phyloP scores from a whole-genome alignment of 2,329 filamentous ascomycete species.

The Whalleya microplaca region DNA sequence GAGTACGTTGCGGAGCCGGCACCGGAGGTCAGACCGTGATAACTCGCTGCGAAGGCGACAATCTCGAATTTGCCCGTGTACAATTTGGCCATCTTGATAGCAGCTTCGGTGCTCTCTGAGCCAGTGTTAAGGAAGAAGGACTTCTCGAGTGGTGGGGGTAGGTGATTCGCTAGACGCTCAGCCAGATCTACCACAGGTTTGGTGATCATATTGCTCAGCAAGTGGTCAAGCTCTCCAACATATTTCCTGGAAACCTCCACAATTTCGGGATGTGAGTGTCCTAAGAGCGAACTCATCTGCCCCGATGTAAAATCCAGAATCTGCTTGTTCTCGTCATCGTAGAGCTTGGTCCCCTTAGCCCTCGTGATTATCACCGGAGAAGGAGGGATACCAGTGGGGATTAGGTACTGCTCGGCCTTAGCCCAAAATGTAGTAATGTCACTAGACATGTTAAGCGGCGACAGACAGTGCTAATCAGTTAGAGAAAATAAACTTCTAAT shows the following conservation, averaged over 20 bases:
- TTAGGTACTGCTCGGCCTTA: too few species aligned
- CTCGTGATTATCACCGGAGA: too few species aligned
- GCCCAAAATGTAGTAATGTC: too few species aligned
- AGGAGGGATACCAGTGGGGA: too few species aligned
- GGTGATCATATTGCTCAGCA: constrained; percentile 62
- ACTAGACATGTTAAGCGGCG: too few species aligned
- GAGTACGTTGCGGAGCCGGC: constrained; percentile 60
- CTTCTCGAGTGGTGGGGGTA: constrained; percentile 53
- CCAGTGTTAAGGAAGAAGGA: constrained; percentile 63
- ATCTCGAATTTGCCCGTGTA: constrained; percentile 69
- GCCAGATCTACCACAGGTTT: constrained; percentile 60
- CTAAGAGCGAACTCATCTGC: constrained; percentile 63
- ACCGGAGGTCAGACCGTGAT: constrained; percentile 63
- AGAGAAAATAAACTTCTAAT: too few species aligned
- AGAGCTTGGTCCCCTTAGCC: too few species aligned
- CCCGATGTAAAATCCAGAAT: constrained; percentile 64
- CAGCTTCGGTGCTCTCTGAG: constrained; percentile 62
- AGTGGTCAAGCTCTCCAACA: constrained; percentile 57
- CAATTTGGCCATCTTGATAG: constrained; percentile 66
- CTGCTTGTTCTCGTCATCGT: constrained; percentile 9
- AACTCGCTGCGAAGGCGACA: constrained; percentile 61
- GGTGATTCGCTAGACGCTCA: constrained; percentile 52
- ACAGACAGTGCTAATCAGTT: too few species aligned
- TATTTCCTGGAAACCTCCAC: constrained; percentile 55
- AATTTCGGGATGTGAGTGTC: constrained; percentile 62